These are phyloP conservation scores for Naematelia aurantialba DNA, from an alignment of 768 basidiomycete species.

Conservation along the genomic window DNA sequence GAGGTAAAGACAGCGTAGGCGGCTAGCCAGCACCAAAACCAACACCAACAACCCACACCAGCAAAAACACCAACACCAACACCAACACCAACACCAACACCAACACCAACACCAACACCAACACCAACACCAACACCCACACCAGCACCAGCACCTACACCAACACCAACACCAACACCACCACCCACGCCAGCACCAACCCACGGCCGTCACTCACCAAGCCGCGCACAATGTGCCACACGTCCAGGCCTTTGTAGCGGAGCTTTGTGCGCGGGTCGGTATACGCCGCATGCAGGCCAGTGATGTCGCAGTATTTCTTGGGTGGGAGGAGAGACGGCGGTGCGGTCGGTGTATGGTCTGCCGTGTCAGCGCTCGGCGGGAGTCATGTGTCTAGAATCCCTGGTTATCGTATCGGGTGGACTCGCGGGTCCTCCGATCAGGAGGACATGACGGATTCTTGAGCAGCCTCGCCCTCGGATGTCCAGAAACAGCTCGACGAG, in stretches of 20 bases:
- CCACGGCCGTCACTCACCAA: conserved; percentile 47
- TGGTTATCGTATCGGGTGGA: no score
- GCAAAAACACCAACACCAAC: neutral
- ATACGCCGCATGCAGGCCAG: conserved; percentile 52
- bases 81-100: neutral
- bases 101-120: neutral
- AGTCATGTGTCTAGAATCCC: no score
- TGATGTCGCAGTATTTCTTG: conserved; percentile 55
- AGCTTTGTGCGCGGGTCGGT: conserved; percentile 51
- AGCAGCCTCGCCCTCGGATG: neutral
- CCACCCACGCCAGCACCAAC: neutral
- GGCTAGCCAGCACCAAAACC: neutral
- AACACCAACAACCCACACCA: conserved; percentile 1
- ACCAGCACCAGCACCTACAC: neutral
- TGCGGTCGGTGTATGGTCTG: conserved; percentile 49
- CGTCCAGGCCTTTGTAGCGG: conserved; percentile 51
- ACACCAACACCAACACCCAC: conserved; percentile 1
- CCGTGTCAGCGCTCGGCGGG: no score
- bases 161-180: neutral
- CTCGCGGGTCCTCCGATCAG: no score
- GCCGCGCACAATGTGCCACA: conserved; percentile 50
- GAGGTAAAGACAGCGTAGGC: no score
- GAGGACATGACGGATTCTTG: no score
- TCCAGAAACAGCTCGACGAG: neutral
- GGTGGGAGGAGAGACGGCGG: conserved; percentile 51